Evolutionary conservation across 2,329 filamentous ascomycete species (phyloP).

Genomic region (Microascus cirrosus): DNA sequence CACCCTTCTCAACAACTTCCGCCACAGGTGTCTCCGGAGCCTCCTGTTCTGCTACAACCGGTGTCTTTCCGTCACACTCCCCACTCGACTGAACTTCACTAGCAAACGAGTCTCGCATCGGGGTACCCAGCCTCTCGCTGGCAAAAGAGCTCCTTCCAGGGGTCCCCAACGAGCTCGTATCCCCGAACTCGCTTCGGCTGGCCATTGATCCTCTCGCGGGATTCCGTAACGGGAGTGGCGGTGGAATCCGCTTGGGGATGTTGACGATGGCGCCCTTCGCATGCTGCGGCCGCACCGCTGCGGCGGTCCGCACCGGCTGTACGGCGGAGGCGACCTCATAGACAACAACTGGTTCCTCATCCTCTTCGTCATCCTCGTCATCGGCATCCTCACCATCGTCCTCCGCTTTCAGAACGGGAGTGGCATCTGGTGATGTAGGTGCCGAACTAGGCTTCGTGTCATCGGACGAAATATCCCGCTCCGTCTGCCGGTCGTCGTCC

Average conservation of each 20-base stretch:
- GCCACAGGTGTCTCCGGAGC: neutral
- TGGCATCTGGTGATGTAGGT: slow-evolving; percentile 12
- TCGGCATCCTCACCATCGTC: slow-evolving; percentile 28
- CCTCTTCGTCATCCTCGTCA: slow-evolving; percentile 36
- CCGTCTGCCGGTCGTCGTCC: slow-evolving; percentile 7
- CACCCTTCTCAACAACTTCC: neutral
- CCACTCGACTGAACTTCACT: neutral
- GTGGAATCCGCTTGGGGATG: slow-evolving; percentile 70
- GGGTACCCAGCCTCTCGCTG: slow-evolving; percentile 1
- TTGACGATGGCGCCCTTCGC: slow-evolving; percentile 72
- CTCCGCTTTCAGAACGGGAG: neutral
- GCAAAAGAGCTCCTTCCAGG: slow-evolving; percentile 38
- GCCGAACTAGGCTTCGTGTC: slow-evolving; percentile 15
- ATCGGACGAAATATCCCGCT: neutral
- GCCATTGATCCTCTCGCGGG: slow-evolving; percentile 50
- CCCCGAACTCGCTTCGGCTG: slow-evolving; percentile 42
- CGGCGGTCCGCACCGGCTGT: slow-evolving; percentile 42
- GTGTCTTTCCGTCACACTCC: too few relatives aligned
- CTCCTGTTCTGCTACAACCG: too few relatives aligned
- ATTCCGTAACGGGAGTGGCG: slow-evolving; percentile 67
- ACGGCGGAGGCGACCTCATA: slow-evolving; percentile 51
- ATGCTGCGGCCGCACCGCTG: slow-evolving; percentile 46
- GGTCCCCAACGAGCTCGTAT: slow-evolving; percentile 41
- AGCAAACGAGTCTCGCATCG: neutral
- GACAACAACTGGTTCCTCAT: slow-evolving; percentile 57